phyloP scores from a whole-genome alignment of 352 stramenopile species.

The Globisporangium alternatum region DNA sequence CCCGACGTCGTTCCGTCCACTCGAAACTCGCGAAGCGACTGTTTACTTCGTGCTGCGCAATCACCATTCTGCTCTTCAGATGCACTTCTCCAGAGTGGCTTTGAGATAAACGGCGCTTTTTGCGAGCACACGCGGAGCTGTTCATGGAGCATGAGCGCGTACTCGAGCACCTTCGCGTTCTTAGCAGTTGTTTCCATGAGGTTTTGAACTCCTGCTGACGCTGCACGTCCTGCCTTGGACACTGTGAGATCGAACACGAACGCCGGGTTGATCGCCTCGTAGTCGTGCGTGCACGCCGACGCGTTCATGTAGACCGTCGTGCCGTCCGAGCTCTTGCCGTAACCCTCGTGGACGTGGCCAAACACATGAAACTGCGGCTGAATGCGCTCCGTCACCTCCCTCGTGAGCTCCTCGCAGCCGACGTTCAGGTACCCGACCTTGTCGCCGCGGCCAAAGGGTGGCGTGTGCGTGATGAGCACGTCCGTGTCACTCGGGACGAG shows the following conservation, averaged over 20 bases:
- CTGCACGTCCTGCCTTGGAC: not conserved
- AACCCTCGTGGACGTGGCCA: constrained; percentile 89
- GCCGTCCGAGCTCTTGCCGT: constrained; percentile 66
- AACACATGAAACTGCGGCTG: constrained; percentile 84
- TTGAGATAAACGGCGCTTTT: constrained; percentile 47
- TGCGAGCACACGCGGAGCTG: constrained; percentile 62
- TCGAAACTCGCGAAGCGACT: constrained; percentile 50
- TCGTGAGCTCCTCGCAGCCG: constrained; percentile 74
- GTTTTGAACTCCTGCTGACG: not conserved
- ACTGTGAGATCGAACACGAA: constrained; percentile 55
- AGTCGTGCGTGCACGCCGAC: constrained; percentile 71
- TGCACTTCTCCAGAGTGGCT: constrained; percentile 10
- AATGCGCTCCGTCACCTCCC: constrained; percentile 63
- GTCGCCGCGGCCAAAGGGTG: constrained; percentile 79
- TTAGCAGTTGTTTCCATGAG: not conserved
- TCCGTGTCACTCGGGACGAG: constrained; percentile 65
- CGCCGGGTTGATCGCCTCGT: constrained; percentile 64
- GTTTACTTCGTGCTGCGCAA: not conserved
- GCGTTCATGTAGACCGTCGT: constrained; percentile 87
- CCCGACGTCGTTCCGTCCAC: constrained; percentile 64
- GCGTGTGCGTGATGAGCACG: constrained; percentile 87
- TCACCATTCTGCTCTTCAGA: constrained; percentile 8
- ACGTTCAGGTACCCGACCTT: constrained; percentile 42
- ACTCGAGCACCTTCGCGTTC: constrained; percentile 24
- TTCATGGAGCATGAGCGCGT: constrained; percentile 58